phyloP scores from a whole-genome alignment of 2,329 filamentous ascomycete species.

The Pseudonectria buxi region DNA sequence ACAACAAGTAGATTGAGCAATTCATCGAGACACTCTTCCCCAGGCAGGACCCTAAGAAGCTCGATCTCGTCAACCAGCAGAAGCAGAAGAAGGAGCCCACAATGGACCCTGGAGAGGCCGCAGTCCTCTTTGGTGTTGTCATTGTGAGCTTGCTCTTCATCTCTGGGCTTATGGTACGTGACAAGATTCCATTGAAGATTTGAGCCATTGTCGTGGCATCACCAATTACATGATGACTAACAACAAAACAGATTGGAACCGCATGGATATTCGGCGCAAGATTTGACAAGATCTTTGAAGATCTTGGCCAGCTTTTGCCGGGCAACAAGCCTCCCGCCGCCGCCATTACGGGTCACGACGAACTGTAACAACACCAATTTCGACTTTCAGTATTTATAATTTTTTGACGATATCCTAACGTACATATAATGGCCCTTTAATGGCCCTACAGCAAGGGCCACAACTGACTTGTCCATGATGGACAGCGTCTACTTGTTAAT shows the following conservation, averaged over 20 bases:
- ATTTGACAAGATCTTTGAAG: slow-evolving; percentile 52
- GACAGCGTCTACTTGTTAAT: slow-evolving; percentile 21
- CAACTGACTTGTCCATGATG: slow-evolving; percentile 7
- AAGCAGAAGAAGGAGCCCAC: slow-evolving; percentile 34
- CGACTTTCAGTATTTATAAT: slow-evolving; percentile 11
- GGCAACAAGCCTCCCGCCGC: slow-evolving; percentile 16
- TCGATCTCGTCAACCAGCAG: slow-evolving; percentile 35
- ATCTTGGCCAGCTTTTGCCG: slow-evolving; percentile 19
- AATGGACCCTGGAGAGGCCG: slow-evolving; percentile 51
- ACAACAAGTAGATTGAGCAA: slow-evolving; percentile 66
- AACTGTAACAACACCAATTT: slow-evolving; percentile 28
- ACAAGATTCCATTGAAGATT: no score
- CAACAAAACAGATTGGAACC: slow-evolving; percentile 53
- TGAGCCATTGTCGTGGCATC: not conserved
- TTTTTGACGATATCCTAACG: slow-evolving; percentile 25
- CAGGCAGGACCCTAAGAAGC: slow-evolving; percentile 62
- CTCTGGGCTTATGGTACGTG: slow-evolving; percentile 70
- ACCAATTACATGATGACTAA: slow-evolving; percentile 1
- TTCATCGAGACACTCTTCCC: slow-evolving; percentile 95
- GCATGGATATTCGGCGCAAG: slow-evolving; percentile 78
- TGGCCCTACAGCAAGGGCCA: slow-evolving; percentile 5
- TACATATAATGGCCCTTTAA: slow-evolving; percentile 15
- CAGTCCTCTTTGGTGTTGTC: slow-evolving; percentile 61
- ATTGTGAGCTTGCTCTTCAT: slow-evolving; percentile 64
- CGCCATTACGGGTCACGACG: slow-evolving; percentile 26